A percentile compares a stretch with the other conserved stretches of the same genome.
phyloP scores from a whole-genome alignment of 768 basidiomycete species.

The Lyophyllum shimeji region DNA sequence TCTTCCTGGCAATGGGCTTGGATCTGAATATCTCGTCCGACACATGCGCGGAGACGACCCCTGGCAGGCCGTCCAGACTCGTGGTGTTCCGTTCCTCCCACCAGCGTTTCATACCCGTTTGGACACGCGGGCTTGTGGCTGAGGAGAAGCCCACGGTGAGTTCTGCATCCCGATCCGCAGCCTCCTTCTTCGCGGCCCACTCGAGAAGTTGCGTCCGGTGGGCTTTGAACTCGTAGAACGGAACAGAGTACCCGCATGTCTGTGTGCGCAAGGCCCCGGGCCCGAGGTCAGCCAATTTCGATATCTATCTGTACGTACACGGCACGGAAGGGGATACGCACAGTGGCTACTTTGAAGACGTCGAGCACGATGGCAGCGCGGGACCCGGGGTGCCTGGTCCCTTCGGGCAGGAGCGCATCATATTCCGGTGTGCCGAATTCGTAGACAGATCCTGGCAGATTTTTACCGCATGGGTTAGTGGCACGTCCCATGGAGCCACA shows the following conservation, averaged over 20 bases:
- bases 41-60: slow-evolving; percentile 32
- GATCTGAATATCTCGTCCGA: slow-evolving; percentile 21
- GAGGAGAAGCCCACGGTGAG: slow-evolving; percentile 22
- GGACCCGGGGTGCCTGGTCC: slow-evolving; percentile 53
- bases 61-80: slow-evolving; percentile 62
- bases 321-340: slow-evolving; percentile 21
- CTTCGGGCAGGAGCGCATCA: slow-evolving; percentile 46
- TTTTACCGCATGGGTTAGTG: slow-evolving; percentile 6
- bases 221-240: slow-evolving; percentile 55
- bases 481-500: neutral
- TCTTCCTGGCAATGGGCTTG: slow-evolving; percentile 11
- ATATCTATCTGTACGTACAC: neutral
- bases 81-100: slow-evolving; percentile 52
- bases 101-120: slow-evolving; percentile 54
- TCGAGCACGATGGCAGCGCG: slow-evolving; percentile 61
- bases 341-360: slow-evolving; percentile 56
- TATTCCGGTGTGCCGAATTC: slow-evolving; percentile 68
- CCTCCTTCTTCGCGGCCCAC: slow-evolving; percentile 50
- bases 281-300: too few species aligned
- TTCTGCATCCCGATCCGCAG: slow-evolving; percentile 27
- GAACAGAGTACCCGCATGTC: slow-evolving; percentile 72
- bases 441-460: slow-evolving; percentile 48
- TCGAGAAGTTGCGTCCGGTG: slow-evolving; percentile 58
- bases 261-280: slow-evolving; percentile 21
- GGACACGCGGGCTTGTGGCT: slow-evolving; percentile 16